Percentiles rank a stretch among this genome's conserved stretches.
Evolutionary conservation across 208 protist species (phyloP).

Genomic region (Spongospora subterranea): DNA sequence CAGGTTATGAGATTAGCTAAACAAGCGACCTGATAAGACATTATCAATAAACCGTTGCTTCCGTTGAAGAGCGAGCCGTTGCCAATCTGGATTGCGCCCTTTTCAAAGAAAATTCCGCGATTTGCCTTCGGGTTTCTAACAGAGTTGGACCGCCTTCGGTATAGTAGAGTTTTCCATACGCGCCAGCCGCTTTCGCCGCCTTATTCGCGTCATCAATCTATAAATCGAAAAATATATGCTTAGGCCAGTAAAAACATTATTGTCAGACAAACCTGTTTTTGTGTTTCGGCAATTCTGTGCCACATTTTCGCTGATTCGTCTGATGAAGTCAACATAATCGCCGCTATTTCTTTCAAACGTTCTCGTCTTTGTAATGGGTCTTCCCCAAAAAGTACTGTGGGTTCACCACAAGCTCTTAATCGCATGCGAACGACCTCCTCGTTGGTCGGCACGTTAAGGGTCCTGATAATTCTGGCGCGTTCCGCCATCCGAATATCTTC

Average conservation of each 20-base stretch:
- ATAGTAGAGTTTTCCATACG: background rate
- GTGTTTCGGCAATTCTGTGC: constrained; percentile 27
- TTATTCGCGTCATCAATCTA: background rate
- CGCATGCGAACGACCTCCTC: constrained; percentile 52
- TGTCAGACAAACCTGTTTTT: background rate
- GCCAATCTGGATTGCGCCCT: background rate
- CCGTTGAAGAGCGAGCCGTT: background rate
- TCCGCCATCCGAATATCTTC: background rate
- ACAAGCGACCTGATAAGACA: background rate
- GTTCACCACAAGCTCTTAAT: constrained; percentile 49
- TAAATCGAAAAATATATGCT: background rate
- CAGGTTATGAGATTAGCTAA: background rate
- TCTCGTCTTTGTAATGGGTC: constrained; percentile 56
- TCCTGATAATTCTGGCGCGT: constrained; percentile 27
- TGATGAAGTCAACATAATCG: background rate
- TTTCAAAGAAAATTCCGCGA: constrained; percentile 1
- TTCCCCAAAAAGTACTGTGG: constrained; percentile 61
- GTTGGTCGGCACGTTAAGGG: constrained; percentile 60
- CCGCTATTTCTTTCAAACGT: constrained; percentile 14
- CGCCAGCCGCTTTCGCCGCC: background rate
- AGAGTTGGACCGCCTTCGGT: background rate
- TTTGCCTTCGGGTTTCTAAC: background rate
- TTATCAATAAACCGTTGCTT: background rate
- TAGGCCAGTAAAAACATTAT: background rate
- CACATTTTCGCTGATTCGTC: background rate